Conservation (phyloP, 495 filamentous ascomycete species). For the Penicillium arizonense region DNA sequence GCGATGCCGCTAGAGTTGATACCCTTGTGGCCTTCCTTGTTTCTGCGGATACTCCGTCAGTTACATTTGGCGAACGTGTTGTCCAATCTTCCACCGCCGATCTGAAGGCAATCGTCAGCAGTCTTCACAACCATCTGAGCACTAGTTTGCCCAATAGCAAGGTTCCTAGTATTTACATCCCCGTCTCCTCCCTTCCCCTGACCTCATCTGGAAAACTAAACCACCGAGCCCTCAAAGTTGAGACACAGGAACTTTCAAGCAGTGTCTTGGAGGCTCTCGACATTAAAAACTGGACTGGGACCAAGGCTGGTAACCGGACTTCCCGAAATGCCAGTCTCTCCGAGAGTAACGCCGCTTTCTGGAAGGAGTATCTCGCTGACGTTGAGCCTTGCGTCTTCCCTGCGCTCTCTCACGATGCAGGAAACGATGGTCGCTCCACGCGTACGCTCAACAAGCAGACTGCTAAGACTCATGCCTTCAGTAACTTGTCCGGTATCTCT, state of each 20-base stretch:
- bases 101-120: slow-evolving; percentile 13
- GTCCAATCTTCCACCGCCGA: slow-evolving; percentile 16
- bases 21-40: slow-evolving; percentile 33
- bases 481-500: slow-evolving; percentile 26
- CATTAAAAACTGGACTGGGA: slow-evolving; percentile 16
- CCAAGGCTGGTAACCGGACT: slow-evolving; percentile 2
- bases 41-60: background rate
- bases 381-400: slow-evolving; percentile 56
- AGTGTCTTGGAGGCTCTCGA: slow-evolving; percentile 11
- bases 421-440: slow-evolving; percentile 2
- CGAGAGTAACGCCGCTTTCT: slow-evolving; percentile 38
- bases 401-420: slow-evolving; percentile 22
- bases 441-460: slow-evolving; percentile 27
- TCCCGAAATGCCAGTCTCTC: slow-evolving; percentile 11
- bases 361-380: slow-evolving; percentile 51
- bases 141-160: slow-evolving; percentile 44
- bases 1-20: slow-evolving; percentile 5
- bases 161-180: slow-evolving; percentile 59
- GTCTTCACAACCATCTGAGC: slow-evolving; percentile 25
- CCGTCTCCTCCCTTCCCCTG: slow-evolving; percentile 51
- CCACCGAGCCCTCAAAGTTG: slow-evolving; percentile 19
- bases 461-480: slow-evolving; percentile 35
- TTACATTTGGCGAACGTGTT: background rate
- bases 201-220: slow-evolving; percentile 52
- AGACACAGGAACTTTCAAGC: slow-evolving; percentile 16